A percentile compares a stretch with the other conserved stretches of the same genome.
These are phyloP conservation scores for Bathelium albidoporum DNA, from an alignment of 495 filamentous ascomycete genomes.

Conservation along the genomic window DNA sequence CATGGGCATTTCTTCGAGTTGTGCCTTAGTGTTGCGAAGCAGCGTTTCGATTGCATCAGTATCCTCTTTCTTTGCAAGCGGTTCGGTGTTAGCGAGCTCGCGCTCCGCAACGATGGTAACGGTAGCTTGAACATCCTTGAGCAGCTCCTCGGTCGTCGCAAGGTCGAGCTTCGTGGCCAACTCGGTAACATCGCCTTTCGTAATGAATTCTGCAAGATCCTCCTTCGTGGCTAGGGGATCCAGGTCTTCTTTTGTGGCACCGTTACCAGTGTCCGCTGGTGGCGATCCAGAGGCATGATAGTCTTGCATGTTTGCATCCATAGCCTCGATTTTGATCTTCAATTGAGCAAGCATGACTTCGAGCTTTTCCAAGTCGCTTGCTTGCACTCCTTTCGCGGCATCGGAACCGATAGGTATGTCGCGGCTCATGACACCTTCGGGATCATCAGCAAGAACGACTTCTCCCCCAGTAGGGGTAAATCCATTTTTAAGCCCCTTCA, in stretches of 20 bases:
- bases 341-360: conserved; percentile 74
- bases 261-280: conserved; percentile 3
- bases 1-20: conserved; percentile 66
- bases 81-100: conserved; percentile 38
- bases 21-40: conserved; percentile 70
- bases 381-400: conserved; percentile 39
- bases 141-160: conserved; percentile 44
- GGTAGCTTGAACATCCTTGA: conserved; percentile 49
- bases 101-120: conserved; percentile 38
- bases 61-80: conserved; percentile 65
- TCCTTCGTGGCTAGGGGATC: not conserved
- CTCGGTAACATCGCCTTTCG: not conserved
- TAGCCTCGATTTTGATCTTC: conserved; percentile 69
- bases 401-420: conserved; percentile 47
- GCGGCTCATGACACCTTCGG: conserved; percentile 37
- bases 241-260: not conserved
- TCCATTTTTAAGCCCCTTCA: conserved; percentile 38
- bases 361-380: conserved; percentile 69
- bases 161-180: conserved; percentile 49
- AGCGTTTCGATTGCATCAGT: conserved; percentile 82
- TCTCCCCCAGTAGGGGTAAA: conserved; percentile 24
- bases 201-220: not conserved
- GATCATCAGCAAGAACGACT: conserved; percentile 32
- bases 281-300: conserved; percentile 2
- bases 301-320: conserved; percentile 48